Evolutionary conservation across 495 filamentous ascomycete genomes (phyloP).

Genomic region (Stereocaulon alpinum): DNA sequence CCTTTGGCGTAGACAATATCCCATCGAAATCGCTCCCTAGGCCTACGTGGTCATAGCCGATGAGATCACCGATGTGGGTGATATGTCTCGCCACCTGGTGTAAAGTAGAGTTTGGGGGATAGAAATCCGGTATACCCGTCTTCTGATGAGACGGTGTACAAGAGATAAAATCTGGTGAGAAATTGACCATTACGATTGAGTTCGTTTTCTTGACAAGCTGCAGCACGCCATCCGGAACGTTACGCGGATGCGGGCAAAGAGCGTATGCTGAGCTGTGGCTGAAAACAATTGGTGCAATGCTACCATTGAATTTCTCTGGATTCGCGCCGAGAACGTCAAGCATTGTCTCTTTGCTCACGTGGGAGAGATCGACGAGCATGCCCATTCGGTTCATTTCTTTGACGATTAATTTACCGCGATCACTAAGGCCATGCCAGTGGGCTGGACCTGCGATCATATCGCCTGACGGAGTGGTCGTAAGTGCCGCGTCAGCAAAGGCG

Average conservation of each 20-base stretch:
- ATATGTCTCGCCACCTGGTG: constrained; percentile 64
- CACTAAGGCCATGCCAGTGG: constrained; percentile 55
- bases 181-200: constrained; percentile 52
- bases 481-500: constrained; percentile 73
- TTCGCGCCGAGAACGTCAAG: constrained; percentile 41
- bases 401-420: constrained; percentile 51
- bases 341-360: constrained; percentile 47
- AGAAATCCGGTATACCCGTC: constrained; percentile 35
- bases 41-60: constrained; percentile 53
- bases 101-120: constrained; percentile 61
- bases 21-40: constrained; percentile 58
- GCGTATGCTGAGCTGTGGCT: constrained; percentile 45
- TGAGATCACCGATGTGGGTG: constrained; percentile 41
- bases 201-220: constrained; percentile 42
- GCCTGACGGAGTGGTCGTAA: constrained; percentile 33
- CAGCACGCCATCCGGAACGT: constrained; percentile 51
- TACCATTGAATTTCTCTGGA: constrained; percentile 34
- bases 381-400: constrained; percentile 47
- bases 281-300: constrained; percentile 46
- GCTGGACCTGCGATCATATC: constrained; percentile 27
- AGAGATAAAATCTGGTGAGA: constrained; percentile 67
- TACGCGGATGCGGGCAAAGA: constrained; percentile 45
- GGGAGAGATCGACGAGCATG: constrained; percentile 42
- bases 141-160: constrained; percentile 35
- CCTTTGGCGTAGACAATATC: constrained; percentile 36